phyloP scores from a whole-genome alignment of 176 grass and related monocot species.

The Olyra latifolia region DNA sequence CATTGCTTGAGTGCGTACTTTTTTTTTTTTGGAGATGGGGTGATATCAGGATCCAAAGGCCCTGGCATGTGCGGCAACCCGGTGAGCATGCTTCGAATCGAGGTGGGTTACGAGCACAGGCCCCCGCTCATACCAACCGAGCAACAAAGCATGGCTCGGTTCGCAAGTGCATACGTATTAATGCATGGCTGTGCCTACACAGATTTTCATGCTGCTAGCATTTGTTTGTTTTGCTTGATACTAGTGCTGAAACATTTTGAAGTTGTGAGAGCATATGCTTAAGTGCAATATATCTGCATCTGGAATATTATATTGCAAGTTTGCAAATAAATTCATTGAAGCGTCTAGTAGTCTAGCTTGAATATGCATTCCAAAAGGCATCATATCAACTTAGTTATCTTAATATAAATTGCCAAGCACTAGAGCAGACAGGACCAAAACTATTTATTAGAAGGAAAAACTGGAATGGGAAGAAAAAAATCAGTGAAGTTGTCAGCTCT shows the following conservation, averaged over 20 bases:
- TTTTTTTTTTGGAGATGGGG: no score
- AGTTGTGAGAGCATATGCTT: neutral
- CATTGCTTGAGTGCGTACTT: neutral
- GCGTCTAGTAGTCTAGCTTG: neutral
- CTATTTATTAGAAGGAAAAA: neutral
- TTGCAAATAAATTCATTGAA: neutral
- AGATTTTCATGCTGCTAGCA: neutral
- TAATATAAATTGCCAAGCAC: neutral
- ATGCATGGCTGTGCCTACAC: neutral
- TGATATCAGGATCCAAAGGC: no score
- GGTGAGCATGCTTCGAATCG: no score
- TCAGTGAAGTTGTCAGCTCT: neutral
- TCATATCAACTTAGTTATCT: neutral
- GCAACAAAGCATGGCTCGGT: no score
- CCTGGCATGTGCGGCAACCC: no score
- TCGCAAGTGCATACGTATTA: no score
- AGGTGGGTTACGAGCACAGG: no score
- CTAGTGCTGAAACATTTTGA: neutral
- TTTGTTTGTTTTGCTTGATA: neutral
- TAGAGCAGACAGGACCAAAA: neutral
- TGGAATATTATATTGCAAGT: neutral
- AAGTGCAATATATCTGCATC: neutral
- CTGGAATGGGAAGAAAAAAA: neutral
- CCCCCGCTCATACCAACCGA: no score
- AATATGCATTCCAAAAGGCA: neutral